Evolutionary conservation across 805 yeast genomes (phyloP).

Genomic region (Saccharomycodes ludwigii): DNA sequence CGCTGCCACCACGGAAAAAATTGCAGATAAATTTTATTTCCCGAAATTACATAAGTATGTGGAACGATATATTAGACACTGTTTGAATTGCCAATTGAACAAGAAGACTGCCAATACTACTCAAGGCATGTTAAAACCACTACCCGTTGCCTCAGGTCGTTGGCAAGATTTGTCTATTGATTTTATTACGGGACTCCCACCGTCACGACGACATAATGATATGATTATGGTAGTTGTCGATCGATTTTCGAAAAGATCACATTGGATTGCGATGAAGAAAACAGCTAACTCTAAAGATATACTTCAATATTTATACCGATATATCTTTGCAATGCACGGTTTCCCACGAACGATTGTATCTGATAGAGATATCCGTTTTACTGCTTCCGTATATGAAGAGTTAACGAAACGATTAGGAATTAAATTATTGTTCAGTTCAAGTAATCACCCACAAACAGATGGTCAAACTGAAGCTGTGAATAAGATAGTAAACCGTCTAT

Average conservation of each 20-base stretch:
- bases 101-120: conserved; percentile 1
- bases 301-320: conserved; percentile 7
- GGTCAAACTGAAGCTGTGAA: conserved; percentile 6
- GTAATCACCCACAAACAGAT: conserved; percentile 3
- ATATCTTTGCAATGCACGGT: conserved; percentile 8
- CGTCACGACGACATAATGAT: not conserved
- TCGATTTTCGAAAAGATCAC: conserved; percentile 9
- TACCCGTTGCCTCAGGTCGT: conserved; percentile 8
- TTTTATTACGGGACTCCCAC: conserved; percentile 10
- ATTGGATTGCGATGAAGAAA: conserved; percentile 8
- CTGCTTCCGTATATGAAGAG: not conserved
- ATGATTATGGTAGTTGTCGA: conserved; percentile 11
- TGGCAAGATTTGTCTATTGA: conserved; percentile 12
- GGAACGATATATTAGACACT: conserved; percentile 1
- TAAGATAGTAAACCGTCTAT: conserved; percentile 1
- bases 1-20: conserved; percentile 4
- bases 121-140: conserved; percentile 8
- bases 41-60: conserved; percentile 1
- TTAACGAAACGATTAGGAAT: conserved; percentile 2
- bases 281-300: conserved; percentile 8
- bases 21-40: conserved; percentile 5
- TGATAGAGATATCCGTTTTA: conserved; percentile 3
- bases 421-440: not conserved
- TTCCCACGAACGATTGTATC: conserved; percentile 6
- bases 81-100: conserved; percentile 6